These are phyloP conservation scores for Coemansia sp. DNA, from an alignment of 192 early-diverging fungal species.

Conservation along the genomic window DNA sequence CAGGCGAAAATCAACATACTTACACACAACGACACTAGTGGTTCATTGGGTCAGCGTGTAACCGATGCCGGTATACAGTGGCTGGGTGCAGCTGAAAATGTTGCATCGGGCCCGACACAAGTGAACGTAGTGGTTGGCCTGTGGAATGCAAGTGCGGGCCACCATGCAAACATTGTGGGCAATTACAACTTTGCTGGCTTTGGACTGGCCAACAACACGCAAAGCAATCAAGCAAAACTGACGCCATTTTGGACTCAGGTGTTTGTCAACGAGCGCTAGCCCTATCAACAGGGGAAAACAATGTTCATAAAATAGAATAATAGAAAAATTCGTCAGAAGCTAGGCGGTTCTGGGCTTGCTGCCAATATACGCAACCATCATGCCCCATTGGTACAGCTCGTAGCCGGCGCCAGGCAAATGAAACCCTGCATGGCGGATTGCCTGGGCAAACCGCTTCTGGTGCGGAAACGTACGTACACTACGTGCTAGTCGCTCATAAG, in stretches of 20 bases:
- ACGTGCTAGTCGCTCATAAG: conserved; percentile 90
- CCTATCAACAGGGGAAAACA: no score
- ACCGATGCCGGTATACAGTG: conserved; percentile 23
- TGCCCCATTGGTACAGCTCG: conserved; percentile 51
- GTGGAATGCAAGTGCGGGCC: conserved; percentile 23
- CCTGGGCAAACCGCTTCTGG: conserved; percentile 78
- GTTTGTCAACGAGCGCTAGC: conserved; percentile 15
- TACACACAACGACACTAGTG: conserved; percentile 31
- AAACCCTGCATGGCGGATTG: conserved; percentile 86
- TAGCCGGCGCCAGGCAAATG: conserved; percentile 77
- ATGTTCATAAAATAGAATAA: background rate
- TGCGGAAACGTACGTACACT: conserved; percentile 84
- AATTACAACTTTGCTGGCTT: conserved; percentile 36
- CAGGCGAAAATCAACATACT: conserved; percentile 15
- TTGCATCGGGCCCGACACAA: conserved; percentile 20
- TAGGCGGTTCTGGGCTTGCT: conserved; percentile 17
- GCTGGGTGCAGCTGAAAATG: conserved; percentile 30
- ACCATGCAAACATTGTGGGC: conserved; percentile 41
- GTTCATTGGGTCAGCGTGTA: conserved; percentile 23
- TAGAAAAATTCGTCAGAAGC: background rate
- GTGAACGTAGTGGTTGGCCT: conserved; percentile 11
- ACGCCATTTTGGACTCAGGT: conserved; percentile 39
- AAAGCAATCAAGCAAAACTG: background rate
- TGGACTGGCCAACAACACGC: conserved; percentile 15
- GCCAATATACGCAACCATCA: conserved; percentile 32